These are phyloP conservation scores for Pyricularia grisea DNA, from an alignment of 2,329 filamentous ascomycete species.

Conservation along the genomic window DNA sequence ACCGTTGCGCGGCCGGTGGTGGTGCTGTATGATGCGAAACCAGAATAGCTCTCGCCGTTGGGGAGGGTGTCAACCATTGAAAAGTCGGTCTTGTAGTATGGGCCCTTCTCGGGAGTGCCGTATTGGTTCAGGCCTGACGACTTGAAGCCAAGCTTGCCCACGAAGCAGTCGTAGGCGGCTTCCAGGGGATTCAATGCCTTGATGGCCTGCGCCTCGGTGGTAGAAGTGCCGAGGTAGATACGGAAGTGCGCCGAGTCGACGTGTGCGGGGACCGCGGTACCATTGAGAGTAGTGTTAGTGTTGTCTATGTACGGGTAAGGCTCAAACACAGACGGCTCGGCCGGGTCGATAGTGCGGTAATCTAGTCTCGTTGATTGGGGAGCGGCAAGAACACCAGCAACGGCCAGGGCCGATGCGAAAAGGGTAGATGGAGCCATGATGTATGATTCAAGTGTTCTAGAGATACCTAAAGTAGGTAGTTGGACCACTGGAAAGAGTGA, in stretches of 20 bases:
- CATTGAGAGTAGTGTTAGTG: not conserved
- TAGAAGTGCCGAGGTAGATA: not conserved
- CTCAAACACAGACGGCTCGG: not conserved
- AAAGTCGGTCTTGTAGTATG: conserved; percentile 36
- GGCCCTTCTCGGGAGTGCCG: conserved; percentile 21
- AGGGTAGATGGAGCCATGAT: not conserved
- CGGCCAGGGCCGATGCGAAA: not conserved
- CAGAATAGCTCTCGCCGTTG: conserved; percentile 23
- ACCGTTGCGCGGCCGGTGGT: conserved; percentile 29
- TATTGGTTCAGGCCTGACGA: conserved; percentile 22
- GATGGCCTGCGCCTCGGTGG: not conserved
- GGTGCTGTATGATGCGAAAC: conserved; percentile 28
- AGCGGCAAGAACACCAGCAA: not conserved
- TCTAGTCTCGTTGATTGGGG: not conserved
- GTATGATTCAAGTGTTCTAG: not conserved
- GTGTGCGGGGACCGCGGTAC: not conserved
- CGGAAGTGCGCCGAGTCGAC: not conserved
- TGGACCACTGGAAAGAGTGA: not conserved
- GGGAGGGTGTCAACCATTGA: conserved; percentile 28
- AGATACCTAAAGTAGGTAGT: not conserved
- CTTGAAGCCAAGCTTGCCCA: conserved; percentile 22
- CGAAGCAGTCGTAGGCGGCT: conserved; percentile 29
- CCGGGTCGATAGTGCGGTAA: not conserved
- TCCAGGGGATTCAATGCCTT: conserved; percentile 22
- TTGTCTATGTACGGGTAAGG: not conserved